Conservation (phyloP, 2,329 filamentous ascomycete genomes). For the Epichloe typhina region DNA sequence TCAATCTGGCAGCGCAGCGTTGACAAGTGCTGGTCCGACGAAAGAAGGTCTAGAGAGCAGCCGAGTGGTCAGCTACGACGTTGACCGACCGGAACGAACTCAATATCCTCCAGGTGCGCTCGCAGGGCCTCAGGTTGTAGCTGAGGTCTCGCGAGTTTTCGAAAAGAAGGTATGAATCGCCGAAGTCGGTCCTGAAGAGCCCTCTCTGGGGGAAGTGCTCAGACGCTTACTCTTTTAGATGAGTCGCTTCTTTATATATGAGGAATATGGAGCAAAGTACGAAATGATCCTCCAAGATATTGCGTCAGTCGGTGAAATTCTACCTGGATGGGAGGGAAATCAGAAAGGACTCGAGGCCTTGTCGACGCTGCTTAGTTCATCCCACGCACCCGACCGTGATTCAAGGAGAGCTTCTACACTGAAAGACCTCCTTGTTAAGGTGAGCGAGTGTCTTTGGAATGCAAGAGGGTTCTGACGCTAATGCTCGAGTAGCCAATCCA, state of each 20-base stretch:
- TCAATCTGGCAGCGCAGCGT: conserved; percentile 34
- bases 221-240: conserved; percentile 32
- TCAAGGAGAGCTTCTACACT: conserved; percentile 68
- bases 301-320: conserved; percentile 50
- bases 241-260: conserved; percentile 71
- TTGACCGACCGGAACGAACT: conserved; percentile 24
- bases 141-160: conserved; percentile 48
- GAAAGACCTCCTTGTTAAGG: conserved; percentile 83
- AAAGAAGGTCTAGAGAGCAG: not conserved
- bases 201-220: not conserved
- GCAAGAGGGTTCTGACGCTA: not conserved
- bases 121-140: conserved; percentile 45
- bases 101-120: conserved; percentile 22
- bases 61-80: conserved; percentile 15
- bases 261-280: conserved; percentile 85
- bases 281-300: conserved; percentile 73
- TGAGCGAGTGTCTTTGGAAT: conserved; percentile 18
- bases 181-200: not conserved
- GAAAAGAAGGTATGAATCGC: conserved; percentile 36
- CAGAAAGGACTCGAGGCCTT: conserved; percentile 78
- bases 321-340: conserved; percentile 64
- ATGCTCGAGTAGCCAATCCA: conserved; percentile 60
- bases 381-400: conserved; percentile 48
- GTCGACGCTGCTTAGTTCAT: conserved; percentile 59
- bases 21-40: not conserved